A percentile compares a stretch with the other conserved stretches of the same genome.
phyloP scores from a whole-genome alignment of 139 green algal species.

The Haematococcus lacustris region DNA sequence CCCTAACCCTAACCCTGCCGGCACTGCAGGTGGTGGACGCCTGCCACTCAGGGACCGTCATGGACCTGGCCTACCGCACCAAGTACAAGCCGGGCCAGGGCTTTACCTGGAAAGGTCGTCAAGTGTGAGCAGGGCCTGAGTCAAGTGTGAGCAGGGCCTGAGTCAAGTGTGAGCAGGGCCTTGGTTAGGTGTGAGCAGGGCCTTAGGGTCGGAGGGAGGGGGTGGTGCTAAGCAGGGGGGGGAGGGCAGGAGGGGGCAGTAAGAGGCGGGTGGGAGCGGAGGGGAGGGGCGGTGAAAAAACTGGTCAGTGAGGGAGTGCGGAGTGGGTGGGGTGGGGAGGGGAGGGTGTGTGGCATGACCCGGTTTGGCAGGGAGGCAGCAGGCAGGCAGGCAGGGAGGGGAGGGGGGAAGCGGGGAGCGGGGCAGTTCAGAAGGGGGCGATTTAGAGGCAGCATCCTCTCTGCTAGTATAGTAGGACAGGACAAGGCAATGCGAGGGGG shows the following conservation, averaged over 20 bases:
- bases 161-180: no score
- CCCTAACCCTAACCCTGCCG: no score
- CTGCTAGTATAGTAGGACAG: no score
- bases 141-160: neutral
- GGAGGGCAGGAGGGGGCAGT: neutral
- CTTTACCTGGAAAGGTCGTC: constrained; percentile 45
- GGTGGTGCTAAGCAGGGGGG: neutral
- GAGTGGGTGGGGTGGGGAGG: neutral
- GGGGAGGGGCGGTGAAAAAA: neutral
- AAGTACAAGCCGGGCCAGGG: constrained; percentile 28
- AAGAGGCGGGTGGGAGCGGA: neutral
- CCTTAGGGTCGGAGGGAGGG: neutral
- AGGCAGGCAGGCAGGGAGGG: no score
- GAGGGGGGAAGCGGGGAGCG: no score
- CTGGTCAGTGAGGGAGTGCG: neutral
- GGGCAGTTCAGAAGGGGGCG: no score
- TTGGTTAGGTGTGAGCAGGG: neutral
- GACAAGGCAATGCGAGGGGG: no score
- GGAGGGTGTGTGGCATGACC: no score
- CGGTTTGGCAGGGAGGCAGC: no score
- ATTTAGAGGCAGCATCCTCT: no score
- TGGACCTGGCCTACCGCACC: constrained; percentile 65
- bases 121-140: no score
- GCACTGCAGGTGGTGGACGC: no score
- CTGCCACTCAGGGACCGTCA: constrained; percentile 63